phyloP scores from a whole-genome alignment of 108 stramenopile species.

The Pseudonitzschia delicatissima region DNA sequence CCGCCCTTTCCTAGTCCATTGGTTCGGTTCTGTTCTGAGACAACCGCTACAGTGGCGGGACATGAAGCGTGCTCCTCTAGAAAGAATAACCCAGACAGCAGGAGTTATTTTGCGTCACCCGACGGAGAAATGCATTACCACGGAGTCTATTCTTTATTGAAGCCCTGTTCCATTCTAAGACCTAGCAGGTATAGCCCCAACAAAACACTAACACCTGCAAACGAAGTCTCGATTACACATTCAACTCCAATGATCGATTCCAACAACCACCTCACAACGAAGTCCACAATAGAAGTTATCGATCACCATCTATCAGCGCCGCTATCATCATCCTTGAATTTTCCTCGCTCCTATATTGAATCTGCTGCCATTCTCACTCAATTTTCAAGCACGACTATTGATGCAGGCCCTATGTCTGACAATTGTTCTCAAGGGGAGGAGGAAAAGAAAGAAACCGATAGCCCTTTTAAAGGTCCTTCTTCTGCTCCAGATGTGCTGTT shows the following conservation, averaged over 20 bases:
- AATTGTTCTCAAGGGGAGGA: neutral
- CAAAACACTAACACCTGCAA: constrained; percentile 5
- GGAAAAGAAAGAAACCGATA: constrained; percentile 13
- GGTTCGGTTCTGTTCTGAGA: constrained; percentile 27
- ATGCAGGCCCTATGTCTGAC: neutral
- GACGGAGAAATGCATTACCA: constrained; percentile 10
- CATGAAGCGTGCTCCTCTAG: neutral
- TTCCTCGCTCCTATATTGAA: constrained; percentile 8
- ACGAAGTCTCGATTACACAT: neutral
- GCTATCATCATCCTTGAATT: constrained; percentile 10
- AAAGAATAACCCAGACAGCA: neutral
- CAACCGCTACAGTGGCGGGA: neutral
- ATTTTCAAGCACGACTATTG: neutral
- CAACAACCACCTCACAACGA: neutral
- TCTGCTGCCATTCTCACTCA: neutral
- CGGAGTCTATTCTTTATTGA: constrained; percentile 39
- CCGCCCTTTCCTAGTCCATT: constrained; percentile 34
- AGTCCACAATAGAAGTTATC: neutral
- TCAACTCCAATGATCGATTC: constrained; percentile 2
- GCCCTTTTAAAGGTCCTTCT: neutral
- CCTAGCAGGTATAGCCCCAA: constrained; percentile 19
- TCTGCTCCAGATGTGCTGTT: neutral
- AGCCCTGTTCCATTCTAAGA: constrained; percentile 33
- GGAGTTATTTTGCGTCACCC: neutral
- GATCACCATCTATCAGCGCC: neutral